Evolutionary conservation across 345 rosid genomes (phyloP), one percentile per base, ranked within the genome.

Genomic region (Hibiscus mutabilis): DNA sequence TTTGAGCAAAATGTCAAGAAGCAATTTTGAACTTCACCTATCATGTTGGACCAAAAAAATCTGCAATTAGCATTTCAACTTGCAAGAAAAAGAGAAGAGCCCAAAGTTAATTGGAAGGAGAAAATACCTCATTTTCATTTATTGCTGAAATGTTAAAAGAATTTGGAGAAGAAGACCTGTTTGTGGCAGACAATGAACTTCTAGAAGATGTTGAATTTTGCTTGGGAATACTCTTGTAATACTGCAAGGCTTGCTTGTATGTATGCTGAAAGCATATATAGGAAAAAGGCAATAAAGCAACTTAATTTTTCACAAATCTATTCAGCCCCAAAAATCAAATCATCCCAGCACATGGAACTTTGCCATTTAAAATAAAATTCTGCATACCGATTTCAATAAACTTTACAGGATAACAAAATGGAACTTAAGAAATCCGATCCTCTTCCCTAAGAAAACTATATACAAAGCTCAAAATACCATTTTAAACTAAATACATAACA

Each of bases 11-110:
- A 75, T 85, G 90, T 73, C 94, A 92, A n/a, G 96, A 89, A 5
- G 99, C 99, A 76, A 95, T 85, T 85, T 92, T 95, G 84, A 90
- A 90, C 76, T 84, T 90, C 81, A 95, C 97, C 99, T 95, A 78
- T 61, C 57, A 73, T 35, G 29, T 10, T 74, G 5, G 42, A 77
- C 16, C 18, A 10, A 68, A 71, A 9, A 40, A n/a, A 74, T 69
- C 7, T 27, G 1, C 18, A 55, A 15, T 56, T 71, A 40, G 61
- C 62, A 24, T 59, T 62, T 47, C 75, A 70, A 24, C 11, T 46
- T 59, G 66, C 42, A 25, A 71, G 35, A 14, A 61, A 73, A 72
- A 53, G 59, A 22, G 73, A 24, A 21, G 22, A 52, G 72, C 55
- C 46, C 69, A 46, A 24, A 44, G 37, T 22, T 44, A 8, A 46